These are phyloP conservation scores for Sugiyamaella valdiviana DNA, from an alignment of 805 yeast species.

Conservation along the genomic window DNA sequence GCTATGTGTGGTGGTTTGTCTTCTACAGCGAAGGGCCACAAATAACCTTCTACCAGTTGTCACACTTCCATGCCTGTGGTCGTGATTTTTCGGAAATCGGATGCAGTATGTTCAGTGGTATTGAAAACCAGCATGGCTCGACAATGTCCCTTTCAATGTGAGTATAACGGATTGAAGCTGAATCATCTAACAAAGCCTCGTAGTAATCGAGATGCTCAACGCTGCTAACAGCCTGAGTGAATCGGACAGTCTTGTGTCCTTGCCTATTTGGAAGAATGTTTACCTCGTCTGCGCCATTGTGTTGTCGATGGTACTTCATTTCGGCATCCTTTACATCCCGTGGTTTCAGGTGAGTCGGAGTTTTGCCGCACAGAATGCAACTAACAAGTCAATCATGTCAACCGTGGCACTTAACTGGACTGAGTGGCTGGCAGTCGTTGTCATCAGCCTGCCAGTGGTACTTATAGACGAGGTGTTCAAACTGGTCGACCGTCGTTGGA, in stretches of 20 bases:
- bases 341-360: constrained; percentile 21
- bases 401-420: constrained; percentile 31
- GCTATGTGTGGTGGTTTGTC: constrained; percentile 39
- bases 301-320: constrained; percentile 33
- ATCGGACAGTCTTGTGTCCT: constrained; percentile 34
- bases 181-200: constrained; percentile 19
- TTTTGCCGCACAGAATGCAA: neutral
- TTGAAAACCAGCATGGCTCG: constrained; percentile 29
- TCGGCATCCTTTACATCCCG: constrained; percentile 33
- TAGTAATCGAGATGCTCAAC: constrained; percentile 39
- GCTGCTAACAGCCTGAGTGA: constrained; percentile 37
- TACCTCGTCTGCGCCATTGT: constrained; percentile 35
- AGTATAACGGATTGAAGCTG: neutral
- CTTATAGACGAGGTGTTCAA: constrained; percentile 36
- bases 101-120: constrained; percentile 31
- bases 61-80: constrained; percentile 35
- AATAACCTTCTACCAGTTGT: constrained; percentile 31
- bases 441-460: constrained; percentile 35
- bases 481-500: constrained; percentile 28
- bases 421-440: constrained; percentile 36
- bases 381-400: constrained; percentile 25
- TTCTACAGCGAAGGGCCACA: constrained; percentile 34
- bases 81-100: constrained; percentile 31
- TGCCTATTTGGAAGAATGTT: constrained; percentile 37
- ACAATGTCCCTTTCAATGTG: constrained; percentile 36